Conservation (phyloP, 306 rosid species). For the Malus sieversii region DNA sequence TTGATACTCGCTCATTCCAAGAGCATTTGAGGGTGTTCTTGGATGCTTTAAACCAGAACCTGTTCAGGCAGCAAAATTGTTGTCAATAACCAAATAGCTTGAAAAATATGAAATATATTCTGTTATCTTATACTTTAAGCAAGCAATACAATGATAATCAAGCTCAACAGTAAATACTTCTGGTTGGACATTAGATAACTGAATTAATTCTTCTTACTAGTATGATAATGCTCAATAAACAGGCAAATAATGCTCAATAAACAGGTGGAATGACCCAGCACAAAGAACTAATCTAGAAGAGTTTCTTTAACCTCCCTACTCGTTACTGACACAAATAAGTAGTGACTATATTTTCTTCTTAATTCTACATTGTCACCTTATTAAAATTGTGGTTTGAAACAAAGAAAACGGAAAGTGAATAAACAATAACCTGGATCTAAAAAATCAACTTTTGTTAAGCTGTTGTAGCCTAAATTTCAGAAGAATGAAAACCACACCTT, state of each 20-base stretch:
- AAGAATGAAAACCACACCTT: conserved; percentile 33
- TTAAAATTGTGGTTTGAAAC: neutral
- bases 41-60: conserved; percentile 50
- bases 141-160: neutral
- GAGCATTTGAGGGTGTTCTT: conserved; percentile 33
- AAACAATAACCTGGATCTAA: neutral
- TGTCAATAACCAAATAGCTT: conserved; percentile 3
- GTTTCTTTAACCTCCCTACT: neutral
- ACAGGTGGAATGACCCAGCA: neutral
- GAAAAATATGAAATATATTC: neutral
- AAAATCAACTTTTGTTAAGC: neutral
- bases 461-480: neutral
- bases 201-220: neutral
- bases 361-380: neutral
- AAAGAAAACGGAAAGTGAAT: neutral
- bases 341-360: neutral
- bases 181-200: neutral
- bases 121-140: neutral
- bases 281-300: neutral
- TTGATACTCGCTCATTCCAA: conserved; percentile 46
- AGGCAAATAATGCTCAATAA: neutral
- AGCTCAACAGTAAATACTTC: neutral
- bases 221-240: neutral
- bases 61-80: conserved; percentile 15
- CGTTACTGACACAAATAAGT: neutral